Evolutionary conservation across 1,284 basidiomycete genomes (phyloP), one percentile per base, ranked within the genome.

Genomic region (Grifola frondosa): DNA sequence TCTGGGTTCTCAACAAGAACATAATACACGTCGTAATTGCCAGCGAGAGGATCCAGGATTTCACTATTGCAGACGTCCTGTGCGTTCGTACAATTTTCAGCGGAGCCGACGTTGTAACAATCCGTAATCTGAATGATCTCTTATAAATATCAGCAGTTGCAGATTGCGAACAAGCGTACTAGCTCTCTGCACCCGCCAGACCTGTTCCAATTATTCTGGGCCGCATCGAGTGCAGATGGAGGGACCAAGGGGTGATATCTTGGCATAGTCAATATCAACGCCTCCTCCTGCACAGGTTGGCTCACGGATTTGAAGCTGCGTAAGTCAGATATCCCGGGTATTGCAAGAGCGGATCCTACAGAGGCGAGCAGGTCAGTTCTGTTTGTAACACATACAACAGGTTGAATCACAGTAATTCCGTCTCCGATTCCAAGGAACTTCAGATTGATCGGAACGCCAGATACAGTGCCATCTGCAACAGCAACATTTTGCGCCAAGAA

Each of bases 361-460:
- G n/a, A n/a, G n/a, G n/a, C n/a, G n/a, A n/a, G n/a, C n/a, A n/a
- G n/a, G n/a, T n/a, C n/a, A n/a, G n/a, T n/a, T n/a, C n/a, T n/a
- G n/a, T n/a, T n/a, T n/a, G n/a, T n/a, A n/a, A n/a, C n/a, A n/a
- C n/a, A n/a, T n/a, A n/a, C n/a, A n/a, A 2, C 23, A 15, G 49
- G 64, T n/a, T n/a, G n/a, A n/a, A n/a, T 17, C 60, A 79, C 77
- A 3, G 78, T 81, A 10, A 82, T 61, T 10, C 80, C 80, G 54
- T 81, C 73, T 9, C 81, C 81, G 32, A 84, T 70, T 22, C 77
- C 77, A n/a, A 84, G 70, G 10, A 74, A 71, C 53, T 80, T 73
- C 13, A 85, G 68, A 54, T 83, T 80, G 31, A 85, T 69, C 10
- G 61, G 64, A 6, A 70, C 48, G 2, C 78, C 78, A 5, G 59